Evolutionary conservation across 208 protist genomes (phyloP), one percentile per base, ranked within the genome.

Genomic region (Leishmania braziliensis): DNA sequence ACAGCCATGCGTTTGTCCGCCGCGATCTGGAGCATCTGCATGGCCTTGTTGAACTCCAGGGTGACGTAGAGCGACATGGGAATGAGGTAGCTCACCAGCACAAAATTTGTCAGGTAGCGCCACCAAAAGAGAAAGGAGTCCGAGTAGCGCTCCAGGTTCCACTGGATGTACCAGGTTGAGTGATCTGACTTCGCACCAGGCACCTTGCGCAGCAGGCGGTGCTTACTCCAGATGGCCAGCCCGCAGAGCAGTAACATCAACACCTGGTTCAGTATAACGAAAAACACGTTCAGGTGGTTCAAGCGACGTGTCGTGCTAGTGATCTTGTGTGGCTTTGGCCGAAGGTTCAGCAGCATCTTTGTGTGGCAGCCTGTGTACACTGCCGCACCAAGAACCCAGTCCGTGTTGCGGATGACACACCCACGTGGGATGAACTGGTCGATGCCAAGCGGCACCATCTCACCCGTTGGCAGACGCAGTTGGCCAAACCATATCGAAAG

Each of bases 1-100:
- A 91, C 90, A 58, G 88, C 83, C 94, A 98, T 95, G 70, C 90
- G 80, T 63, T 89, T 85, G 80, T 98, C 95, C 12, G 69, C 75
- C 39, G 75, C 88, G 68, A 98, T 97, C 53, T 97, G 83, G 29
- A 88, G 69, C 87, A 95, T 92, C 85, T 98, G 95, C 83, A 92
- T 91, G 8, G 89, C 93, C 83, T 97, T 95, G 79, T 92, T 91
- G 78, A 97, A 91, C 87, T 98, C 92, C 14, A 98, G 80, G 18
- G 94, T 94, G 39, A 98, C 95, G 85, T 97, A 98, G 26, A 98
- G 85, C 9, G 94, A 97, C 33, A 97, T 73, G 18, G 95, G 95
- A 82, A 98, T 97, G 33, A 98, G 80, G 85, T 92, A 94, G 72
- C 90, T 93, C 8, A 97, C 56, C 20, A 98, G 86, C 46, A 97